phyloP scores from a whole-genome alignment of 495 filamentous ascomycete species.

The Tuber microsphaerosporum region DNA sequence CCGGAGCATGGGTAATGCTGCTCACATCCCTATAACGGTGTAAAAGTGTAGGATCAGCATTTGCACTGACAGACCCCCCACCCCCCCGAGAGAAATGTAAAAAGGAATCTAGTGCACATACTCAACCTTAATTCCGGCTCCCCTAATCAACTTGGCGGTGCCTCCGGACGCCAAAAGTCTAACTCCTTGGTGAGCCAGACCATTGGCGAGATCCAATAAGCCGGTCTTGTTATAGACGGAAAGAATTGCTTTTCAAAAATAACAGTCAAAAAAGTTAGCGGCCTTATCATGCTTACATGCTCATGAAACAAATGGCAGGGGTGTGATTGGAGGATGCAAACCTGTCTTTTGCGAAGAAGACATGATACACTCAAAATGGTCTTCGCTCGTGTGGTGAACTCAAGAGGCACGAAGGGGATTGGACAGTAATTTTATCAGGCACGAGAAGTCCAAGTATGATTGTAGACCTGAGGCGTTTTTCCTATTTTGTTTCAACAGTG shows the following conservation, averaged over 20 bases:
- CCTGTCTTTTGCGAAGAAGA: constrained; percentile 23
- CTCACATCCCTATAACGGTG: constrained; percentile 69
- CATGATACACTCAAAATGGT: neutral
- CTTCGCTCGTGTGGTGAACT: neutral
- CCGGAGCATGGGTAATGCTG: constrained; percentile 94
- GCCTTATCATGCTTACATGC: neutral
- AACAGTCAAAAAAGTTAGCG: neutral
- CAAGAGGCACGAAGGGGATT: neutral
- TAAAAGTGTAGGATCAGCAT: neutral
- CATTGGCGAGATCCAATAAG: constrained; percentile 89
- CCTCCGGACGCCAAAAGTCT: constrained; percentile 89
- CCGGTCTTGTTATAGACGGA: constrained; percentile 99
- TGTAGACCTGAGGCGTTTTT: constrained; percentile 1
- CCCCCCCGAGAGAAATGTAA: neutral
- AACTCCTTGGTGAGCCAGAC: constrained; percentile 81
- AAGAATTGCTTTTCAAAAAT: constrained; percentile 65
- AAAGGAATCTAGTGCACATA: constrained; percentile 46
- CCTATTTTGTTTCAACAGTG: neutral
- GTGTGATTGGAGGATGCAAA: constrained; percentile 11
- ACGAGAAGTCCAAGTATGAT: neutral
- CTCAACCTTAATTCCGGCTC: constrained; percentile 90
- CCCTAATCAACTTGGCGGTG: constrained; percentile 87
- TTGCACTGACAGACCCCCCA: neutral
- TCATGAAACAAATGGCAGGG: constrained; percentile 4
- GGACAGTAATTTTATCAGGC: neutral